phyloP scores from a whole-genome alignment of 2,329 filamentous ascomycete genomes.

The Metarhizium sp. region DNA sequence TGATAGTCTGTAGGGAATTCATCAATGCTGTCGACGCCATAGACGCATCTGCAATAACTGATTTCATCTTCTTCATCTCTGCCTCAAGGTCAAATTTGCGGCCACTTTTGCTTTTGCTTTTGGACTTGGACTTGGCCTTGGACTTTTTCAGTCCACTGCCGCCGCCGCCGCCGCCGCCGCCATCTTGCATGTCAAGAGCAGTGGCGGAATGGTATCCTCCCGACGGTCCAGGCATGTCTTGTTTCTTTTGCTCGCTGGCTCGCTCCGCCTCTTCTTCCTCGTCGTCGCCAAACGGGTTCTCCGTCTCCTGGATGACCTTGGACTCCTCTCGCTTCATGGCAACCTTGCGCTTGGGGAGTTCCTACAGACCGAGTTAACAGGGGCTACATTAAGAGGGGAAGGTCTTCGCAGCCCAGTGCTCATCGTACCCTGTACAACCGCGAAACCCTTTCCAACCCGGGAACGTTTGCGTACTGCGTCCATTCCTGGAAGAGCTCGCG shows the following conservation, averaged over 20 bases:
- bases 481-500: constrained; percentile 79
- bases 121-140: constrained; percentile 39
- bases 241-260: constrained; percentile 17
- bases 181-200: not conserved
- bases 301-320: constrained; percentile 74
- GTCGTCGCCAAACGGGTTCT: constrained; percentile 60
- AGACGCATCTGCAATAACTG: constrained; percentile 79
- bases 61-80: constrained; percentile 80
- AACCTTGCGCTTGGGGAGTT: constrained; percentile 59
- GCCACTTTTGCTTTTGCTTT: constrained; percentile 42
- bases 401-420: not conserved
- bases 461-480: constrained; percentile 75
- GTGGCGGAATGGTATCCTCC: not conserved
- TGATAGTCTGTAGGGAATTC: constrained; percentile 82
- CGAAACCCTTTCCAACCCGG: constrained; percentile 73
- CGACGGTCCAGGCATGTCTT: constrained; percentile 12
- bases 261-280: constrained; percentile 43
- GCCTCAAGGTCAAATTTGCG: constrained; percentile 72
- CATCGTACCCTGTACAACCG: constrained; percentile 56
- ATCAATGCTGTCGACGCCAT: constrained; percentile 85
- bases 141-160: constrained; percentile 33
- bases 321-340: constrained; percentile 69
- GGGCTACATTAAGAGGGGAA: not conserved
- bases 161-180: not conserved
- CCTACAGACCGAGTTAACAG: constrained; percentile 23